Base-by-base conservation (phyloP, 164 flowering plant genomes). In the Tetracentron sinense region DNA sequence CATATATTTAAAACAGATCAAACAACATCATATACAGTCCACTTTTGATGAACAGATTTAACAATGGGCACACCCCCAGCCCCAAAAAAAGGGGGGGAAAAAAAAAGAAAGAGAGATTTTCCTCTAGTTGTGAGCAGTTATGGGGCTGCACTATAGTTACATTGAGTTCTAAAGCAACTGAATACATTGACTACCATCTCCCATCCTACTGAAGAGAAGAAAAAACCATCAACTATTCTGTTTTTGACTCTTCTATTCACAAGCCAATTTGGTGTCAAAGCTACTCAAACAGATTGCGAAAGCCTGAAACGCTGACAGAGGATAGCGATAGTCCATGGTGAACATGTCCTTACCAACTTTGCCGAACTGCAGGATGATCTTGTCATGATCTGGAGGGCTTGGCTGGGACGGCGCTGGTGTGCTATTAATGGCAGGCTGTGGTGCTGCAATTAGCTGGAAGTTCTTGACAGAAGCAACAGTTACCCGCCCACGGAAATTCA, bases 381-480 rank as follows among this genome's bases (percentile, higher is more conserved):
- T 81, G 16, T 84, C 89, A 28, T 80, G 86, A 55, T 84, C 86
- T 33, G 65, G 77, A 2, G 64, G n/a, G 19, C 49, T 23, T 23
- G 59, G 56, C 7, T 20, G 65, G 7, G 61, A 31, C n/a, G 69
- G 55, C 44, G 60, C 53, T 17, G 72, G 62, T 7, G 63, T 67
- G 27, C 57, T 47, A 23, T 60, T 60, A 23, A n/a, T n/a, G n/a
- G 58, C 26, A 22, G 67, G 51, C 50, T 42, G 57, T 26, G 48
- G 17, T 33, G 75, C 84, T 2, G 85, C 86, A 28, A 79, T 78
- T 15, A 84, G 81, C 71, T 84, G 89, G 61, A 84, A 84, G 54
- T 84, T 84, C 77, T 84, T 84, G 2, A 84, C 89, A 7, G 89
- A 84, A 5, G 89, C 89, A 23, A 84, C 85, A 0, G 89, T 84